Evolutionary conservation across 2,329 filamentous ascomycete species (phyloP).

Genomic region (Phyllosticta citriasiana): DNA sequence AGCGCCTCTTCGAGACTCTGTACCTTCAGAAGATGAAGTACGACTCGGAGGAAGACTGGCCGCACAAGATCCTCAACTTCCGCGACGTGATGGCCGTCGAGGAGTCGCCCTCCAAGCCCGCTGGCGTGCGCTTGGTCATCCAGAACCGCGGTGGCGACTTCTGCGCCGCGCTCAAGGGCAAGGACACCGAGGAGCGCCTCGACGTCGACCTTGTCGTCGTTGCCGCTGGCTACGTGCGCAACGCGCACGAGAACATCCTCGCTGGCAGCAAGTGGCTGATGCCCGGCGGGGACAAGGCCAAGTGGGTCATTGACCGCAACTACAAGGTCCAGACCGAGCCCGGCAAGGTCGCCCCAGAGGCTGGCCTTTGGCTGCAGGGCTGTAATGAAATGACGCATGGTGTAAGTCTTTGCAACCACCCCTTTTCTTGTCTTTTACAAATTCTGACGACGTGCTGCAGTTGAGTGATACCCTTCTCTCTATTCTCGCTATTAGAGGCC

Average conservation of each 20-base stretch:
- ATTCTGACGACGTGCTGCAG: conserved; percentile 28
- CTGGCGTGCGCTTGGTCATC: conserved; percentile 37
- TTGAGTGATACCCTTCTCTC: conserved; percentile 75
- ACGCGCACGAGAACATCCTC: conserved; percentile 70
- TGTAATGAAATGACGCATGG: conserved; percentile 91
- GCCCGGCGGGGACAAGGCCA: conserved; percentile 39
- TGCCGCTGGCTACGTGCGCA: conserved; percentile 76
- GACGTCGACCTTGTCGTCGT: conserved; percentile 76
- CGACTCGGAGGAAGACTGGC: conserved; percentile 59
- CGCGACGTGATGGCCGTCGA: conserved; percentile 56
- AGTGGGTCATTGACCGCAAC: conserved; percentile 62
- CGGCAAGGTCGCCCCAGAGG: conserved; percentile 57
- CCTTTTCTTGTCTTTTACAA: not conserved
- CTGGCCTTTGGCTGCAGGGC: conserved; percentile 85
- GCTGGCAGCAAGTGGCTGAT: conserved; percentile 54
- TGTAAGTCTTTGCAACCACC: conserved; percentile 44
- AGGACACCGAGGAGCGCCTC: conserved; percentile 45
- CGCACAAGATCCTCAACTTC: conserved; percentile 66
- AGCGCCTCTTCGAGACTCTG: conserved; percentile 76
- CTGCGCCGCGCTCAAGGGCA: conserved; percentile 6
- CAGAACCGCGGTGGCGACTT: conserved; percentile 39
- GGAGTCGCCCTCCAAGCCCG: conserved; percentile 30
- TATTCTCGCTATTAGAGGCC: conserved; percentile 63
- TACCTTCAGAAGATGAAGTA: conserved; percentile 74
- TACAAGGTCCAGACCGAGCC: conserved; percentile 66